phyloP scores from a whole-genome alignment of 345 rosid genomes.

The Draba incana region DNA sequence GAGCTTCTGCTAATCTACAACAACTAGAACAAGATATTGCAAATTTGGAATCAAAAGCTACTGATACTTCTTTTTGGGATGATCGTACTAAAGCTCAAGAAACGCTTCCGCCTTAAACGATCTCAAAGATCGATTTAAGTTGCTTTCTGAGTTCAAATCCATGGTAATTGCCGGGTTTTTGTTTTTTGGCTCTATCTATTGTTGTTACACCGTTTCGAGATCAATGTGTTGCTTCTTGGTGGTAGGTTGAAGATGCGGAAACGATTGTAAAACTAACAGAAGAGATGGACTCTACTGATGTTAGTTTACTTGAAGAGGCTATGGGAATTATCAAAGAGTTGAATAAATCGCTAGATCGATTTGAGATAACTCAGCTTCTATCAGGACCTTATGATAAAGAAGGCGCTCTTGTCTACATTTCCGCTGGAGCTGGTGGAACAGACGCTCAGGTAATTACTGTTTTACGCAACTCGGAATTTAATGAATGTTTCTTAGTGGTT shows the following conservation, averaged over 20 bases:
- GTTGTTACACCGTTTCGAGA: not conserved
- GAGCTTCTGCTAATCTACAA: conserved; percentile 58
- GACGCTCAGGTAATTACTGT: conserved; percentile 84
- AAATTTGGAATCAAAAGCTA: conserved; percentile 65
- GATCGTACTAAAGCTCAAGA: conserved; percentile 78
- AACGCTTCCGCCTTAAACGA: conserved; percentile 72
- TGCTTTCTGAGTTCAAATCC: conserved; percentile 68
- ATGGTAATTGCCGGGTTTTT: conserved; percentile 56
- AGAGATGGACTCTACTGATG: conserved; percentile 90
- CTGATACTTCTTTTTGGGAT: conserved; percentile 84
- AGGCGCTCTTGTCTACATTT: conserved; percentile 79
- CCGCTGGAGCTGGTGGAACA: conserved; percentile 99
- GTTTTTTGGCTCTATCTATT: not conserved
- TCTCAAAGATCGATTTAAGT: conserved; percentile 65
- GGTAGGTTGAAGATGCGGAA: conserved; percentile 91
- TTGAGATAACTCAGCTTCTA: conserved; percentile 91
- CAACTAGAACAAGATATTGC: conserved; percentile 62
- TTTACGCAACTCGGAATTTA: not conserved
- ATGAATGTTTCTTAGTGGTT: too few species aligned
- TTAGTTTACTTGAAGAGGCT: conserved; percentile 88
- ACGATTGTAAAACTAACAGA: conserved; percentile 81
- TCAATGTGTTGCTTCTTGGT: conserved; percentile 13
- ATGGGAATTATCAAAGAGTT: conserved; percentile 62
- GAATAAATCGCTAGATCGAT: conserved; percentile 65
- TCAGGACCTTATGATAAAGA: conserved; percentile 93